phyloP scores from a whole-genome alignment of 2,329 filamentous ascomycete species.

The Verruconis gallopava region DNA sequence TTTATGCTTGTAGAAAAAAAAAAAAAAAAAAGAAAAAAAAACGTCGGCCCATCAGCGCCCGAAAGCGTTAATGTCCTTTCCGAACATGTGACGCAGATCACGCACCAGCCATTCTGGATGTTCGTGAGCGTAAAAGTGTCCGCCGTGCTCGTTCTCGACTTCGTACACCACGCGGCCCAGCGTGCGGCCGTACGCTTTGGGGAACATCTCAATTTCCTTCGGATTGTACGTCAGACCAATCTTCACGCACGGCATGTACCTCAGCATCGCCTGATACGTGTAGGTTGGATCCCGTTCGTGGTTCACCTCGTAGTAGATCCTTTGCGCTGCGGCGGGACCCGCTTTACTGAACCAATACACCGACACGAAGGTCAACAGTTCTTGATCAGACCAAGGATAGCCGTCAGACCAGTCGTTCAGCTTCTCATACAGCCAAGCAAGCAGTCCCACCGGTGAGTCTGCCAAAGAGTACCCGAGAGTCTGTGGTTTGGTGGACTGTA shows the following conservation, averaged over 20 bases:
- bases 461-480: slow-evolving; percentile 57
- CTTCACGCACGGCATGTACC: slow-evolving; percentile 34
- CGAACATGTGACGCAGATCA: slow-evolving; percentile 48
- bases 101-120: slow-evolving; percentile 37
- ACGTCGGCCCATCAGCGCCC: too few relatives aligned
- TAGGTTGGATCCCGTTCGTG: slow-evolving; percentile 25
- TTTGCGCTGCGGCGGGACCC: slow-evolving; percentile 51
- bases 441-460: slow-evolving; percentile 55
- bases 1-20: too few relatives aligned
- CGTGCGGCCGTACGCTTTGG: slow-evolving; percentile 42
- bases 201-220: slow-evolving; percentile 41
- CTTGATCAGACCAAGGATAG: slow-evolving; percentile 63
- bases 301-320: slow-evolving; percentile 59
- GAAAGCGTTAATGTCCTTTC: slow-evolving; percentile 22
- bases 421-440: slow-evolving; percentile 61
- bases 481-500: slow-evolving; percentile 56
- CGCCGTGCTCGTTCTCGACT: slow-evolving; percentile 36
- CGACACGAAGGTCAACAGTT: slow-evolving; percentile 61
- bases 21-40: too few relatives aligned
- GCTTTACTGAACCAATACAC: slow-evolving; percentile 60
- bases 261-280: slow-evolving; percentile 17
- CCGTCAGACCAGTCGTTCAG: slow-evolving; percentile 61
- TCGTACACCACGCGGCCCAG: slow-evolving; percentile 49
- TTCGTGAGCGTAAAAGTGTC: slow-evolving; percentile 51
- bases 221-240: slow-evolving; percentile 45